Conservation (phyloP, 495 filamentous ascomycete genomes). For the Tuber brumale region DNA sequence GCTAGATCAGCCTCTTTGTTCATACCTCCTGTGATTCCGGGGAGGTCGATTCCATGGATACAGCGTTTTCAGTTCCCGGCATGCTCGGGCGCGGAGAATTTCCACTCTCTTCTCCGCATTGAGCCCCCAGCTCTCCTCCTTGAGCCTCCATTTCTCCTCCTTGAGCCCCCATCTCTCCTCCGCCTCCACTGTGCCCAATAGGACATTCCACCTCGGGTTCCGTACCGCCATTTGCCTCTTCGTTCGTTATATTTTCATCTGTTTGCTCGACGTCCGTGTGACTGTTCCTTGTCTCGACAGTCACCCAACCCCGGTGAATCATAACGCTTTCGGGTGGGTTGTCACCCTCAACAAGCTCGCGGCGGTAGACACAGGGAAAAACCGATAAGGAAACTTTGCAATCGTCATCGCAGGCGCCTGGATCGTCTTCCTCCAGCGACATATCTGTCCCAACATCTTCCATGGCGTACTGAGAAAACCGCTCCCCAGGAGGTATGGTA, state of each 20-base stretch:
- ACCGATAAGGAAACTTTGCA: neutral
- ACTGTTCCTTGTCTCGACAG: neutral
- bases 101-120: neutral
- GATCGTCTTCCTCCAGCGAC: neutral
- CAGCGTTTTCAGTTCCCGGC: neutral
- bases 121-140: neutral
- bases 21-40: neutral
- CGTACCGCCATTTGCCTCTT: neutral
- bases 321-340: neutral
- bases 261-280: neutral
- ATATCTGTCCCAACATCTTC: neutral
- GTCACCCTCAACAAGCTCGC: neutral
- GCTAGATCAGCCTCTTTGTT: neutral
- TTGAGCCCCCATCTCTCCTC: neutral
- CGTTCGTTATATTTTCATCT: neutral
- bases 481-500: neutral
- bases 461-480: neutral
- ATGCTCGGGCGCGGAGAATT: neutral
- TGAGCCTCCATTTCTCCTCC: neutral
- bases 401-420: neutral
- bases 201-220: neutral
- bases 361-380: neutral
- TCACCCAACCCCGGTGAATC: neutral
- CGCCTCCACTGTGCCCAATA: neutral
- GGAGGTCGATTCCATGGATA: neutral